Conservation (phyloP, 2,329 filamentous ascomycete genomes). For the Penicillium sp. region DNA sequence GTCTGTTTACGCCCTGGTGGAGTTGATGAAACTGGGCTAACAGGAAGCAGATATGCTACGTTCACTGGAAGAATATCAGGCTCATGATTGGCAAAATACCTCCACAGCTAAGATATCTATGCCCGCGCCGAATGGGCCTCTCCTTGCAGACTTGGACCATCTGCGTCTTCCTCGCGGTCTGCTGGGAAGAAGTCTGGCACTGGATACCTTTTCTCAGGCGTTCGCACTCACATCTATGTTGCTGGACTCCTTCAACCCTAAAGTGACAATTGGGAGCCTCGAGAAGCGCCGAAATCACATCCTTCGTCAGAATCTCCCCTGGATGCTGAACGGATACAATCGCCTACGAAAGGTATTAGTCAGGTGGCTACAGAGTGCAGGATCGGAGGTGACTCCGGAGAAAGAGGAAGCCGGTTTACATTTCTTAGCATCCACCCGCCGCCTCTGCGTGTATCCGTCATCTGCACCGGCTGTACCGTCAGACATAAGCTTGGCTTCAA, state of each 20-base stretch:
- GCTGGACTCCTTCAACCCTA: slow-evolving; percentile 29
- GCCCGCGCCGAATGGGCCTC: slow-evolving; percentile 24
- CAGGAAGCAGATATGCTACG: slow-evolving; percentile 42
- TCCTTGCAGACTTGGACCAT: slow-evolving; percentile 30
- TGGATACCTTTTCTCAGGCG: slow-evolving; percentile 30
- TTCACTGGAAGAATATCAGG: slow-evolving; percentile 37
- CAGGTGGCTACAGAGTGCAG: slow-evolving; percentile 24
- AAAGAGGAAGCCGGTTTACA: slow-evolving; percentile 24
- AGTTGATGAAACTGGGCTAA: slow-evolving; percentile 14
- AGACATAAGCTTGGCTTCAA: slow-evolving; percentile 26
- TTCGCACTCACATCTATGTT: slow-evolving; percentile 26
- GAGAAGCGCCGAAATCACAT: slow-evolving; percentile 19
- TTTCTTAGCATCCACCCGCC: slow-evolving; percentile 25
- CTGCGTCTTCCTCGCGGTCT: slow-evolving; percentile 30
- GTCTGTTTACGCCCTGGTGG: slow-evolving; percentile 27
- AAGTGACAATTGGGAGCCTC: slow-evolving; percentile 5
- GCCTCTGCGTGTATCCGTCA: slow-evolving; percentile 21
- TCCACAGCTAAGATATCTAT: slow-evolving; percentile 19
- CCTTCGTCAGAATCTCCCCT: slow-evolving; percentile 33
- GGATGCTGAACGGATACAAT: slow-evolving; percentile 32
- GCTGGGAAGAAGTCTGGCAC: slow-evolving; percentile 20
- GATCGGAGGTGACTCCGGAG: slow-evolving; percentile 12
- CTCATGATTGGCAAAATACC: slow-evolving; percentile 6
- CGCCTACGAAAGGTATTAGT: slow-evolving; percentile 32
- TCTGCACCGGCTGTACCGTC: slow-evolving; percentile 18